These are phyloP conservation scores for Ulvella scutata DNA, from an alignment of 139 green algal genomes.

Conservation along the genomic window DNA sequence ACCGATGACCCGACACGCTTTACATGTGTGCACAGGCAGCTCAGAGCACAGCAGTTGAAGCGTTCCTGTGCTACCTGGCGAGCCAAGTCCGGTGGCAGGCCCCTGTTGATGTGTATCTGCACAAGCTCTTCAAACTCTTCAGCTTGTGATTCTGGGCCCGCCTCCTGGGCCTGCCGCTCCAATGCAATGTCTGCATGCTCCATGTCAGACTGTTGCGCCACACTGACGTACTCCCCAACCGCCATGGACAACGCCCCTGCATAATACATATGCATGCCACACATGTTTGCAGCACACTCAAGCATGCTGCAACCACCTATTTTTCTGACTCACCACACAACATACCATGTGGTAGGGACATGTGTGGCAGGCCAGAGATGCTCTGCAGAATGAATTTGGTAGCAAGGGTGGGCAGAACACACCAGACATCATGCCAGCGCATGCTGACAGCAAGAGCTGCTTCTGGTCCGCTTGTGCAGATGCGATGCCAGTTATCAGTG, in stretches of 20 bases:
- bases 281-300: neutral
- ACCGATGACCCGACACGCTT: too few relatives aligned
- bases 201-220: conserved; percentile 33
- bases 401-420: conserved; percentile 32
- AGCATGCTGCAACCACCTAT: neutral
- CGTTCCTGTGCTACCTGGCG: conserved; percentile 32
- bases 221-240: conserved; percentile 56
- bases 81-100: conserved; percentile 42
- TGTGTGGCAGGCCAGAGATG: neutral
- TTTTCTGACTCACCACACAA: neutral
- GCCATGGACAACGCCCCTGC: conserved; percentile 20
- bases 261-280: neutral
- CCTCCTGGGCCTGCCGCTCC: conserved; percentile 45
- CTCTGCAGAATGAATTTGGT: conserved; percentile 3
- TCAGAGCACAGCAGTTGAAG: too few relatives aligned
- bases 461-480: neutral
- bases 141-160: conserved; percentile 28
- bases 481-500: conserved; percentile 10
- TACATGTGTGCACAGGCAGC: too few relatives aligned
- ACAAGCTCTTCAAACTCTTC: conserved; percentile 59
- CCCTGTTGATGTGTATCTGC: conserved; percentile 50
- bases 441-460: conserved; percentile 25
- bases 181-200: conserved; percentile 70
- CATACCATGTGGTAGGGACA: neutral
- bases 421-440: conserved; percentile 50